Evolutionary conservation across 2,329 filamentous ascomycete genomes (phyloP), one percentile per base, ranked within the genome.

Genomic region (Daldinia sp.): DNA sequence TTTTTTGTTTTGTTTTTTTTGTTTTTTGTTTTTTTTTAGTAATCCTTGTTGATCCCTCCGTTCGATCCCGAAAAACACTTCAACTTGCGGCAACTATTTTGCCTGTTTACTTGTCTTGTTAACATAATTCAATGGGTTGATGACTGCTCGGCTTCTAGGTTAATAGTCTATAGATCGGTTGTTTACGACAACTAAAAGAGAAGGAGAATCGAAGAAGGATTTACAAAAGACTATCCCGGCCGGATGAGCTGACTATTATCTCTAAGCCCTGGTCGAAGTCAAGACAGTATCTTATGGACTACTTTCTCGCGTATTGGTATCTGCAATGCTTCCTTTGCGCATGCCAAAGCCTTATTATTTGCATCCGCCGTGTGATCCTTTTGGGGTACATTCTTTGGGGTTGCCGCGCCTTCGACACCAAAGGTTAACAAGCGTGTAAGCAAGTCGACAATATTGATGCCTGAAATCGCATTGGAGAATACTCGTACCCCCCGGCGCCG

Each of bases 11-110:
- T n/a, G 8, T 34, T 13, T 1, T 1, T 45, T 15, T 45, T 66
- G 25, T 53, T 29, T 48, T 35, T 59, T 35, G 30, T 57, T 61
- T 57, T 61, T 57, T 48, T 65, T 65, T 68, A 68, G 65, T 68
- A 68, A 68, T 68, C 62, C 47, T 61, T 17, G 64, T 57, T 51
- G 55, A 64, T 67, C 61, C 53, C 49, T n/a, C 15, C 25, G 17
- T 19, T 48, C 34, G 11, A 25, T 43, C 39, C 13, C 39, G 21
- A 45, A n/a, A n/a, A 15, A 21, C 35, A 56, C 50, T 48, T 45
- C 45, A 49, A 45, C 19, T 59, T 35, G 19, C 21, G 39, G 55
- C 48, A 54, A 21, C 47, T 47, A 39, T 50, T 58, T 53, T 57
- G 61, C 61, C 61, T 64, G 41, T 58, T 29, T 57, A 39, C 49